phyloP scores from a whole-genome alignment of 2,329 filamentous ascomycete genomes.

The Fulvia fulva region DNA sequence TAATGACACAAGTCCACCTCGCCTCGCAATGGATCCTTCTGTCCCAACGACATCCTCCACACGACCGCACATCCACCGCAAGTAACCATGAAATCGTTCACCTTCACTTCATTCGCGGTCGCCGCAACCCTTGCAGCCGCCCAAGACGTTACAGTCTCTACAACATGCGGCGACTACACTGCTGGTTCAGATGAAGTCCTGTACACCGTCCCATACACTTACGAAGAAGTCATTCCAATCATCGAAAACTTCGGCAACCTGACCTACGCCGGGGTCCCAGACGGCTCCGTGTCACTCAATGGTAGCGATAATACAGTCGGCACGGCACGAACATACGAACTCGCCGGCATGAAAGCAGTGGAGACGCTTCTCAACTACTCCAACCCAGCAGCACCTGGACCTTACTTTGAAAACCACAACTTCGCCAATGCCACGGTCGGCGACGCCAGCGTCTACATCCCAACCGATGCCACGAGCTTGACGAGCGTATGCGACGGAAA shows the following conservation, averaged over 20 bases:
- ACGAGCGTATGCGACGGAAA: conserved; percentile 17
- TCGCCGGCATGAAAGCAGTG: conserved; percentile 16
- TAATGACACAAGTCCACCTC: background rate
- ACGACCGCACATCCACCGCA: background rate
- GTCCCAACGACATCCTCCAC: background rate
- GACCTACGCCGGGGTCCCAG: conserved; percentile 17
- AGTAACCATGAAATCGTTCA: conserved; percentile 6
- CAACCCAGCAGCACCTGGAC: conserved; percentile 15
- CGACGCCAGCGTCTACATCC: conserved; percentile 12
- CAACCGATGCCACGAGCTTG: conserved; percentile 13
- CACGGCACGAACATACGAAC: conserved; percentile 10
- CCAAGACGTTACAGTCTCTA: conserved; percentile 7
- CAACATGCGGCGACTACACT: conserved; percentile 15
- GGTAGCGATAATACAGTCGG: conserved; percentile 12
- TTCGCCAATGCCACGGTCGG: conserved; percentile 14
- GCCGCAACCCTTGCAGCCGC: background rate
- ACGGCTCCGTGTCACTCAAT: conserved; percentile 16
- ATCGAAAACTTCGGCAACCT: conserved; percentile 23
- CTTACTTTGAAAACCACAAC: conserved; percentile 21
- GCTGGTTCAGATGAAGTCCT: conserved; percentile 15
- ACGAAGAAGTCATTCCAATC: conserved; percentile 20
- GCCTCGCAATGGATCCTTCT: background rate
- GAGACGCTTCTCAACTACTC: conserved; percentile 20
- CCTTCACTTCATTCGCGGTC: background rate
- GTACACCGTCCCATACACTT: conserved; percentile 24